A percentile compares a stretch with the other conserved stretches of the same genome.
phyloP scores from a whole-genome alignment of 768 basidiomycete species.

The Macrolepiota fuliginosa region DNA sequence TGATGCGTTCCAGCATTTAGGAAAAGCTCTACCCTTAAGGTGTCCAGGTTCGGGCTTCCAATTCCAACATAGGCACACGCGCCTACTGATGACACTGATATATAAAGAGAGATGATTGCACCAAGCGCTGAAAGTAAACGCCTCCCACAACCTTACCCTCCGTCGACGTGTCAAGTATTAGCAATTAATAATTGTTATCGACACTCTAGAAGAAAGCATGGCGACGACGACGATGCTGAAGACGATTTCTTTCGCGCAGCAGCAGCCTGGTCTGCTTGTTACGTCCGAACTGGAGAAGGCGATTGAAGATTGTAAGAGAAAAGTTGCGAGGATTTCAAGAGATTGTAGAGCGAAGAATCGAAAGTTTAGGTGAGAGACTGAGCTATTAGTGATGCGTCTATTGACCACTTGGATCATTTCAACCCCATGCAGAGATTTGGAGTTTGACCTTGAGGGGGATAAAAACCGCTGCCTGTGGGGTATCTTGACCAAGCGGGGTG shows the following conservation, averaged over 20 bases:
- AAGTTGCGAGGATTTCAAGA: constrained; percentile 42
- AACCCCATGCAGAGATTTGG: constrained; percentile 40
- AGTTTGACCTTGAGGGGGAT: constrained; percentile 58
- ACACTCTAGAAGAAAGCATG: neutral
- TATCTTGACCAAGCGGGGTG: constrained; percentile 16
- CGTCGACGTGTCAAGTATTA: too few relatives aligned
- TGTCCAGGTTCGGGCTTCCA: neutral
- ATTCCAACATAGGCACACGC: neutral
- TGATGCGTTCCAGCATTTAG: neutral
- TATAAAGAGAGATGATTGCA: neutral
- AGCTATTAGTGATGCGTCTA: too few relatives aligned
- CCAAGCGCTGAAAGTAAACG: neutral
- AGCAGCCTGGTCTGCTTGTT: constrained; percentile 42
- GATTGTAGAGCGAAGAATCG: constrained; percentile 45
- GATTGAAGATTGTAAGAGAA: constrained; percentile 42
- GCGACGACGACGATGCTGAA: constrained; percentile 11
- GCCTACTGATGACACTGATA: neutral
- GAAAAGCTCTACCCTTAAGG: too few relatives aligned
- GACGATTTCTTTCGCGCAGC: constrained; percentile 27
- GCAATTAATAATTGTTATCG: too few relatives aligned
- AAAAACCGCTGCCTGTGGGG: constrained; percentile 39
- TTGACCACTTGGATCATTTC: neutral
- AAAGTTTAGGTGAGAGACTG: constrained; percentile 47
- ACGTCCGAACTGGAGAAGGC: constrained; percentile 49
- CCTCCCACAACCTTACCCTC: neutral